Evolutionary conservation across 1,284 basidiomycete species (phyloP), one percentile per base, ranked within the genome.

Genomic region (Puccinia polysora): DNA sequence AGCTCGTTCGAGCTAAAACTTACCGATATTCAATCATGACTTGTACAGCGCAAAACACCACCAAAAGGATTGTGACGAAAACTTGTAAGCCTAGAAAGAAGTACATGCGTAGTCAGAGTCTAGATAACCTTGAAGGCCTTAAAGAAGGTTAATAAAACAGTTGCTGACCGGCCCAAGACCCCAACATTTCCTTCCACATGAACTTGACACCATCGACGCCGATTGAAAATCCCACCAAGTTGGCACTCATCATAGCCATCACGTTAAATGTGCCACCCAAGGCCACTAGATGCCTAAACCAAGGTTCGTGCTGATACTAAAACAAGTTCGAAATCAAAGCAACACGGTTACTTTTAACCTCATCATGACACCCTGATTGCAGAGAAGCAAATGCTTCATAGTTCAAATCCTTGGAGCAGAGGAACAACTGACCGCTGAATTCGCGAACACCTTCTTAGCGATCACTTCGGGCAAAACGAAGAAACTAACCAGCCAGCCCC

Each of bases 1-100:
- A 4, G 5, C 25, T 25, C 6, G 25, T 18, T 6, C 18, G 25
- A 49, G 15, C 47, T 4, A 5, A 18, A 55, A 15, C 38, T 45
- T 34, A n/a, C 47, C 91, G 82, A 80, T 96, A 96, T 79, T 96
- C 93, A 74, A 96, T 92, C 95, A 97, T 97, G 94, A 96, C 18
- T 80, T 80, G 56, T 88, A 75, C 4, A 90, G 89, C 89, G 72
- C 23, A 60, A 30, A 49, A 36, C 8, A 69, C 36, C 25, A 47
- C 45, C 71, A 25, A n/a, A 43, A 62, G 12, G 20, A n/a, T 20
- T 53, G 43, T 23, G 47, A 49, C 12, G 8, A 74, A 58, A 15
- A 14, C 36, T 4, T n/a, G 34, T 32, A 60, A 38, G 0, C 52
- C 65, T 63, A 50, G 4, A 52, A 1, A 20, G 36, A 28, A n/a